Percentiles rank a stretch among this genome's conserved stretches.
Conservation (phyloP, 1,139 yeast species). For the Hanseniaspora uvarum region DNA sequence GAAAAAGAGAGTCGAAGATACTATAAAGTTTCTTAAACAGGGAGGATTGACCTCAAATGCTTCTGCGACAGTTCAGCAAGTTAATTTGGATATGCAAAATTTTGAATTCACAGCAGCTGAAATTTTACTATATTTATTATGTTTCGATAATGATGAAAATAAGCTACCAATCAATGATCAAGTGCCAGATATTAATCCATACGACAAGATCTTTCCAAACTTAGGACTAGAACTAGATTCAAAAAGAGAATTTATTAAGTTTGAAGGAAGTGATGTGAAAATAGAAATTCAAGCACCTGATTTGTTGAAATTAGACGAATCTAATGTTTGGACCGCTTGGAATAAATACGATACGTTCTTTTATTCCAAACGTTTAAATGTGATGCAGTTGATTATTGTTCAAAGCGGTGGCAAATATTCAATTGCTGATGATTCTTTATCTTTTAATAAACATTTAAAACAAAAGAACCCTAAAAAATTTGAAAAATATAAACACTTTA, state of each 20-base stretch:
- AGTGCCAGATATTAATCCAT: not conserved
- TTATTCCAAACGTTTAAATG: not conserved
- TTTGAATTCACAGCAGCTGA: not conserved
- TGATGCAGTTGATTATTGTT: not conserved
- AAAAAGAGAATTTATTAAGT: not conserved
- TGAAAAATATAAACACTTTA: constrained; percentile 1
- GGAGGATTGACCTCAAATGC: not conserved
- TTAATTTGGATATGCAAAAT: not conserved
- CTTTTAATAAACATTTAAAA: not conserved
- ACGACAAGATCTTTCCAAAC: not conserved
- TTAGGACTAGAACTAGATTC: not conserved
- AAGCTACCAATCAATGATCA: not conserved
- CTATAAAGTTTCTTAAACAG: not conserved
- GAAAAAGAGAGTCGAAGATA: not conserved
- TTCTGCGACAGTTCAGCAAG: no score
- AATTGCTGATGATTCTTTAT: not conserved
- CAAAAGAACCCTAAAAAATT: not conserved
- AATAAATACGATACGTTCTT: not conserved
- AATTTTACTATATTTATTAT: not conserved
- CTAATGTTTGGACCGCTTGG: not conserved
- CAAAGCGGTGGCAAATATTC: not conserved
- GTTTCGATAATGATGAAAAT: not conserved
- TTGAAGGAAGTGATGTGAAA: not conserved
- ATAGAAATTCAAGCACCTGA: not conserved
- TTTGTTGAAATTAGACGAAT: not conserved